phyloP scores from a whole-genome alignment of 1,139 yeast genomes.

The Suhomyces bribrorum region DNA sequence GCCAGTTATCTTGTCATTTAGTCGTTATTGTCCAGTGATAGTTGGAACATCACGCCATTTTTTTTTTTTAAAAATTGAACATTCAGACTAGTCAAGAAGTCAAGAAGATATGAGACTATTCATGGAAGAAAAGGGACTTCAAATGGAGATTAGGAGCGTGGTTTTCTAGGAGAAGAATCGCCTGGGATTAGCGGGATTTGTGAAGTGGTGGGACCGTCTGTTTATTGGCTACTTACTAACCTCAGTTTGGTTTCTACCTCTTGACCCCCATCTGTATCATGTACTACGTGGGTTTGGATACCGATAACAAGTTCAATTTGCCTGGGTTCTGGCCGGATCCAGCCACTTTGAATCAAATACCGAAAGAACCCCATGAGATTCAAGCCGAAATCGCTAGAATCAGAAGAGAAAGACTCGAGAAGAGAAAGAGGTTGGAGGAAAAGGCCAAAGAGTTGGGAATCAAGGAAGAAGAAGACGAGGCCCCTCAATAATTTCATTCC shows the following conservation, averaged over 20 bases:
- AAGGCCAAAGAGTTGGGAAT: constrained; percentile 70
- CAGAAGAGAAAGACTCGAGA: constrained; percentile 70
- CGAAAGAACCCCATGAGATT: constrained; percentile 90
- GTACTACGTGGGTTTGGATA: constrained; percentile 89
- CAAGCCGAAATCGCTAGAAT: constrained; percentile 89
- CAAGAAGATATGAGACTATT: no score
- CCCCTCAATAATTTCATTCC: background rate
- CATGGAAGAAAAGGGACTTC: no score
- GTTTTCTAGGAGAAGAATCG: no score
- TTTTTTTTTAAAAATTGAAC: no score
- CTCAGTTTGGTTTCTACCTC: constrained; percentile 80
- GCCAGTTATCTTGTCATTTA: no score
- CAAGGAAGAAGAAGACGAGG: constrained; percentile 34
- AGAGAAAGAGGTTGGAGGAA: constrained; percentile 71
- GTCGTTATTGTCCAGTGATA: no score
- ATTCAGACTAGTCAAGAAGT: no score
- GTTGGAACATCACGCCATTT: no score
- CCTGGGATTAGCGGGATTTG: no score
- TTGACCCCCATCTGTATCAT: constrained; percentile 84
- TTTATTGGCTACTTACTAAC: constrained; percentile 7
- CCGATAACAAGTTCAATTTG: constrained; percentile 83
- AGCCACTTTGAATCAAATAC: constrained; percentile 82
- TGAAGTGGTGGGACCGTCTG: no score
- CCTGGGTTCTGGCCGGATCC: constrained; percentile 99
- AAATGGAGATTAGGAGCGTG: no score